Conservation (phyloP, 176 grass and related monocot genomes). For the Zea luxurians region DNA sequence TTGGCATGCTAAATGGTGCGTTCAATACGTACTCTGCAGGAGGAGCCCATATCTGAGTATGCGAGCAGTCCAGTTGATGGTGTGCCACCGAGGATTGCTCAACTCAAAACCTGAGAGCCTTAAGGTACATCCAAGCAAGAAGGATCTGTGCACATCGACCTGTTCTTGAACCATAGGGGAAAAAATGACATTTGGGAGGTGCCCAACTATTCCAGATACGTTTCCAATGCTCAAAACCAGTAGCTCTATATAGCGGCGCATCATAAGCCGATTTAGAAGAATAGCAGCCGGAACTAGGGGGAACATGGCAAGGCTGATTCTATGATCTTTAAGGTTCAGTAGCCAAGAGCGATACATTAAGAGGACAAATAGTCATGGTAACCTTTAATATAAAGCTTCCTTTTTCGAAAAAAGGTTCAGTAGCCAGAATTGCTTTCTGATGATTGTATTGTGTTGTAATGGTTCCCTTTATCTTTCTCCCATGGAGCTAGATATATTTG, state of each 20-base stretch:
- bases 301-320: background rate
- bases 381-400: too few relatives aligned
- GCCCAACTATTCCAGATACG: too few relatives aligned
- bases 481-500: conserved; percentile 24
- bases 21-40: conserved; percentile 27
- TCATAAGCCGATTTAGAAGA: too few relatives aligned
- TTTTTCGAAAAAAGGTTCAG: background rate
- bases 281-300: background rate
- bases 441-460: conserved; percentile 32
- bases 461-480: background rate
- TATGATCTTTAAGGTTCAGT: conserved; percentile 10
- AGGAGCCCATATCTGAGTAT: conserved; percentile 45
- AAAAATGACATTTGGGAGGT: too few relatives aligned
- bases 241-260: too few relatives aligned
- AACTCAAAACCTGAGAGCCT: conserved; percentile 29
- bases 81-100: conserved; percentile 33
- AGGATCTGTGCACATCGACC: background rate
- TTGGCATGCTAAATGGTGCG: background rate
- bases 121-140: background rate
- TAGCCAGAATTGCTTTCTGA: background rate
- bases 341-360: background rate
- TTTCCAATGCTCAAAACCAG: too few relatives aligned
- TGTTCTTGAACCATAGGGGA: background rate
- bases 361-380: too few relatives aligned
- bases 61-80: conserved; percentile 36